Percentiles rank a stretch among this genome's conserved stretches.
Evolutionary conservation across 768 basidiomycete genomes (phyloP).

Genomic region (Phanerodontia chrysosporium): DNA sequence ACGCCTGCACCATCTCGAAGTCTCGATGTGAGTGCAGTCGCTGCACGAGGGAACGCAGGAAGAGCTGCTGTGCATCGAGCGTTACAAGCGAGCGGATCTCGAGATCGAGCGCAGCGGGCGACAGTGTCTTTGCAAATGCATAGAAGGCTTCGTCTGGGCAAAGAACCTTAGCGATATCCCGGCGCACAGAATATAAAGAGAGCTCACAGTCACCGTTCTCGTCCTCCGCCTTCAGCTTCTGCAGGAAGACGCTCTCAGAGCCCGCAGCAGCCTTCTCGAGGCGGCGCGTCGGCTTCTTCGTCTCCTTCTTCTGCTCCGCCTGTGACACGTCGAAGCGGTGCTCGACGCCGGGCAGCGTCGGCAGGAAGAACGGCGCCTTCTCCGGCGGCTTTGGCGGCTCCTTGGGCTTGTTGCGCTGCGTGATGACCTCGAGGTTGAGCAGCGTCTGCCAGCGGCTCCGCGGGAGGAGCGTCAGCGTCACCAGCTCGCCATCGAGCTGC

Average conservation of each 20-base stretch:
- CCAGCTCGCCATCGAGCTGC: constrained; percentile 84
- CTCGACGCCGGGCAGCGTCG: constrained; percentile 85
- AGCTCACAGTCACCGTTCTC: constrained; percentile 65
- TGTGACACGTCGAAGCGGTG: constrained; percentile 65
- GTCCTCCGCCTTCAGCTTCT: constrained; percentile 55
- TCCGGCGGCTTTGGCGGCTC: constrained; percentile 94
- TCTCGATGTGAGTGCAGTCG: constrained; percentile 79
- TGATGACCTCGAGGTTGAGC: constrained; percentile 91
- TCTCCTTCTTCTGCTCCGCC: constrained; percentile 33
- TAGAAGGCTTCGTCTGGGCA: constrained; percentile 77
- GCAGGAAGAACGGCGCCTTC: constrained; percentile 95
- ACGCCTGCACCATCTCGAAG: constrained; percentile 92
- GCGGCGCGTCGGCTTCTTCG: constrained; percentile 39
- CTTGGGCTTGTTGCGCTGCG: constrained; percentile 96
- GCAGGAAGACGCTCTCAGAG: constrained; percentile 66
- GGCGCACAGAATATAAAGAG: background rate
- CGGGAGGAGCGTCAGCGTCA: constrained; percentile 89
- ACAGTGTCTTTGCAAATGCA: constrained; percentile 75
- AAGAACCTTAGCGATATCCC: background rate
- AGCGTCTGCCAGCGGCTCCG: constrained; percentile 94
- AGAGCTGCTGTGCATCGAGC: constrained; percentile 56
- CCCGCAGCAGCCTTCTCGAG: constrained; percentile 49
- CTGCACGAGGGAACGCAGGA: constrained; percentile 68
- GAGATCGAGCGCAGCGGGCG: constrained; percentile 87
- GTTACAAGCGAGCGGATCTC: constrained; percentile 79